Evolutionary conservation across 495 filamentous ascomycete genomes (phyloP), one percentile per base, ranked within the genome.

Genomic region (Daldinia childiae): DNA sequence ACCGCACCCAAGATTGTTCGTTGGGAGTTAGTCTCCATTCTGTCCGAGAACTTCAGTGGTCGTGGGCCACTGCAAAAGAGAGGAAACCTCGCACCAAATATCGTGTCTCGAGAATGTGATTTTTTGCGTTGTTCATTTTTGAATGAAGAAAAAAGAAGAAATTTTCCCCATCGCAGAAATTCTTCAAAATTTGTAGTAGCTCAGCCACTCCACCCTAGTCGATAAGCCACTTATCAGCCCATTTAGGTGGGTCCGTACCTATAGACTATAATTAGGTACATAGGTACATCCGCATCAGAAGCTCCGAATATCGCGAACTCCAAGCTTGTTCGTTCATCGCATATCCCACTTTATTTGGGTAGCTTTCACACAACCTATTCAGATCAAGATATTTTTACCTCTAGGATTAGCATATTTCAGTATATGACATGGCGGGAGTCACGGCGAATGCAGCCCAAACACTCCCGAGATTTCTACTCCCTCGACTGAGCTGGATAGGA

Each of bases 1-100:
- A 82, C 83, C 83, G 85, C 85, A 87, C 85, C 85, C 85, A 87
- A 86, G 85, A 86, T 82, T 81, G 81, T 82, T 77, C 82, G 82
- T 75, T 81, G 74, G 58, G 62, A 76, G 76, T 80, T 79, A 48
- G 74, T 86, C 84, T 86, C 82, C 84, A 83, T 86, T 82, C 82
- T 84, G 78, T 81, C 72, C 80, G 77, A 80, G 79, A 82, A 78
- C 72, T 77, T 78, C 78, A 76, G 73, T 77, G 76, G 81, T 86
- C 84, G 59, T 86, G 82, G 81, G 79, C 71, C 68, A 74, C 69
- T 69, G 63, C 72, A 73, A 72, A 69, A 67, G 60, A 72, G 66
- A 59, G 69, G 64, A 68, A 62, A 75, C 83, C 83, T 85, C 82
- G 76, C 77, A 80, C 76, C 74, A 79, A 80, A 80, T 72, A 76